These are phyloP conservation scores for Fraxinus baroniana DNA, from an alignment of 305 asterid genomes.

Conservation along the genomic window DNA sequence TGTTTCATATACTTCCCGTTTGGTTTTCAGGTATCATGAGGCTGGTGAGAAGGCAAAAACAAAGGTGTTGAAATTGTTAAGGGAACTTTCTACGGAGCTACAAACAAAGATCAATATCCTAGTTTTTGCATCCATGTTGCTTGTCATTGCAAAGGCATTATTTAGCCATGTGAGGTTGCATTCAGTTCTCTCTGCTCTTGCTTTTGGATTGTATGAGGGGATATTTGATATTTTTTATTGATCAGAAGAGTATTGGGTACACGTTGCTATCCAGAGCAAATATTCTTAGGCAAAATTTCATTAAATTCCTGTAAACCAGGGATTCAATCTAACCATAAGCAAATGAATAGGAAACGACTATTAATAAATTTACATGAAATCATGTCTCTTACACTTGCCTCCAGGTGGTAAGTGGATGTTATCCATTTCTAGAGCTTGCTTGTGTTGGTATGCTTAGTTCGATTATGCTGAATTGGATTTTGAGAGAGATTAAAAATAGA, in stretches of 20 bases:
- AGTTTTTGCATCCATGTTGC: slow-evolving; percentile 86
- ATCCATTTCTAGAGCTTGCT: neutral
- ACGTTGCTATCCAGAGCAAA: neutral
- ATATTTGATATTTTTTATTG: neutral
- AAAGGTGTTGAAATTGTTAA: slow-evolving; percentile 73
- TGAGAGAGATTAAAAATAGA: neutral
- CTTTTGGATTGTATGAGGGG: neutral
- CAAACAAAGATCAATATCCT: slow-evolving; percentile 80
- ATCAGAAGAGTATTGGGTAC: neutral
- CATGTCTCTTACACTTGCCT: neutral
- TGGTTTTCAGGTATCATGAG: slow-evolving; percentile 67
- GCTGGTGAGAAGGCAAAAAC: slow-evolving; percentile 70
- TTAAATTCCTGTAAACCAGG: neutral
- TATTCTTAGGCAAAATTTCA: neutral
- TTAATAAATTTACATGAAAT: neutral
- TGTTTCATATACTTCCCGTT: no score
- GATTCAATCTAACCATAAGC: neutral
- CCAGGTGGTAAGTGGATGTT: neutral
- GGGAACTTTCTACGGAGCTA: slow-evolving; percentile 78
- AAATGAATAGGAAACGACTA: neutral
- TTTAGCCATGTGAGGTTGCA: slow-evolving; percentile 82
- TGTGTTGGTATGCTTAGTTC: neutral
- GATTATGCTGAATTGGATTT: neutral
- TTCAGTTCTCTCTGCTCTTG: neutral
- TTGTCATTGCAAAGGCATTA: slow-evolving; percentile 86